Evolutionary conservation across 208 protist genomes (phyloP).

Genomic region (Sergeia podlipaevii): DNA sequence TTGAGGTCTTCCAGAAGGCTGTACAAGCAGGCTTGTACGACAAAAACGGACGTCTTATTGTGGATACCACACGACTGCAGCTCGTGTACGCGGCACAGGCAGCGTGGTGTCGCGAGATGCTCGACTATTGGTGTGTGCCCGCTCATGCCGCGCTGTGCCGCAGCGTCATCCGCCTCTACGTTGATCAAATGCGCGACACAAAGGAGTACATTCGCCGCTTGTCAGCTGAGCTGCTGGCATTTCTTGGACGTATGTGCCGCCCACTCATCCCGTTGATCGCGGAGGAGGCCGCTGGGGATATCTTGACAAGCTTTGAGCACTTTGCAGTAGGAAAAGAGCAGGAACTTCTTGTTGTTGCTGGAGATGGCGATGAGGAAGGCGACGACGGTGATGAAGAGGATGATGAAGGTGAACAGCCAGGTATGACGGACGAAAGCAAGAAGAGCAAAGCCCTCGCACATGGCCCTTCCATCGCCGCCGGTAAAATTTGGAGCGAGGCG

Average conservation of each 20-base stretch:
- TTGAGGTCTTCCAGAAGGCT: conserved; percentile 83
- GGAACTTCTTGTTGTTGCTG: background rate
- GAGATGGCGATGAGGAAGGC: conserved; percentile 1
- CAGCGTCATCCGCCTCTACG: conserved; percentile 61
- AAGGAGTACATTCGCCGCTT: conserved; percentile 86
- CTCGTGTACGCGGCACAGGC: conserved; percentile 80
- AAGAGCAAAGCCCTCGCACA: background rate
- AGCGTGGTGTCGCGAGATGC: conserved; percentile 84
- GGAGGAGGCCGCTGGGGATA: conserved; percentile 40
- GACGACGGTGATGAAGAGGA: background rate
- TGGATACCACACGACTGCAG: conserved; percentile 65
- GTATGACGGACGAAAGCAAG: background rate
- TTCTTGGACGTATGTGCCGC: conserved; percentile 50
- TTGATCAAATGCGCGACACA: conserved; percentile 66
- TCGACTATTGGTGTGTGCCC: conserved; percentile 35
- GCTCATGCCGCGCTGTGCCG: conserved; percentile 43
- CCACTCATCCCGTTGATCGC: conserved; percentile 53
- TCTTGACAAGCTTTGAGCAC: conserved; percentile 42
- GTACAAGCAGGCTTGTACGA: conserved; percentile 78
- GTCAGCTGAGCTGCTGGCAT: conserved; percentile 72
- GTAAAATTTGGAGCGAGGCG: conserved; percentile 16
- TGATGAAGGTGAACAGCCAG: conserved; percentile 6
- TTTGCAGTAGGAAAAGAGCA: conserved; percentile 3
- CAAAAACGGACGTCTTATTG: conserved; percentile 51
- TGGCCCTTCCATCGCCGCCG: background rate